A percentile compares a stretch with the other conserved stretches of the same genome.
These are phyloP conservation scores for Boletales sp. DNA, from an alignment of 768 basidiomycete genomes.

Conservation along the genomic window DNA sequence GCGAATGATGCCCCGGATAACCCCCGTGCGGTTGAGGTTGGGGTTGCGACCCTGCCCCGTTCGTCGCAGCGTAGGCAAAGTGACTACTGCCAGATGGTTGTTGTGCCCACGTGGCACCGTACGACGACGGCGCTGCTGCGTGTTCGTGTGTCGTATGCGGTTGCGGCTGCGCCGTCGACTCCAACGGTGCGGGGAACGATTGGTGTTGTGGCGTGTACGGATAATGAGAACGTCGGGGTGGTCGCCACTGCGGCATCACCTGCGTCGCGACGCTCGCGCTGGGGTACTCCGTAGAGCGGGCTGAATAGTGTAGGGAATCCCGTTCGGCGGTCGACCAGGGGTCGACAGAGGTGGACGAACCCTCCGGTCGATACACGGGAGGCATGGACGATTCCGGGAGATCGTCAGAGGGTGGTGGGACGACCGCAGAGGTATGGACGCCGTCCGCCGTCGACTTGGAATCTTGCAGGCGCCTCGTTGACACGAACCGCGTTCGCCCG, in stretches of 20 bases:
- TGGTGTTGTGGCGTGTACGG: slow-evolving; percentile 21
- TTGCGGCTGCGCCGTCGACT: slow-evolving; percentile 1
- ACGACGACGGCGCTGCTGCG: slow-evolving; percentile 13
- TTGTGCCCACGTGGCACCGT: slow-evolving; percentile 14
- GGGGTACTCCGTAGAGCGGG: slow-evolving; percentile 6
- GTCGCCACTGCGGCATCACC: slow-evolving; percentile 23
- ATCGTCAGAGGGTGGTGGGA: neutral
- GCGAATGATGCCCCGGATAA: slow-evolving; percentile 10
- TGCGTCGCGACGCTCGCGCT: slow-evolving; percentile 6
- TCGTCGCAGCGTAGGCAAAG: slow-evolving; percentile 1
- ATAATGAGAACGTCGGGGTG: slow-evolving; percentile 27
- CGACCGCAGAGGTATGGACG: neutral
- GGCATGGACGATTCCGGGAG: slow-evolving; percentile 3
- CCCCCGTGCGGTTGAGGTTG: neutral
- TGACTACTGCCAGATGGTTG: slow-evolving; percentile 1
- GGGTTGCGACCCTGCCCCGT: neutral
- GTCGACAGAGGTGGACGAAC: slow-evolving; percentile 9
- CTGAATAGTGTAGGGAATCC: slow-evolving; percentile 5
- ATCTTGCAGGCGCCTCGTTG: slow-evolving; percentile 37
- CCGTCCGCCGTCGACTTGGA: slow-evolving; percentile 6
- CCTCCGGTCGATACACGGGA: slow-evolving; percentile 15
- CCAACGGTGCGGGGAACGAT: slow-evolving; percentile 6
- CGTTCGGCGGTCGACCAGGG: slow-evolving; percentile 19
- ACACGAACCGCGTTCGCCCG: slow-evolving; percentile 61
- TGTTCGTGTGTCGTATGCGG: slow-evolving; percentile 11